These are phyloP conservation scores for Pleurotus tuoliensis DNA, from an alignment of 768 basidiomycete species.

Conservation along the genomic window DNA sequence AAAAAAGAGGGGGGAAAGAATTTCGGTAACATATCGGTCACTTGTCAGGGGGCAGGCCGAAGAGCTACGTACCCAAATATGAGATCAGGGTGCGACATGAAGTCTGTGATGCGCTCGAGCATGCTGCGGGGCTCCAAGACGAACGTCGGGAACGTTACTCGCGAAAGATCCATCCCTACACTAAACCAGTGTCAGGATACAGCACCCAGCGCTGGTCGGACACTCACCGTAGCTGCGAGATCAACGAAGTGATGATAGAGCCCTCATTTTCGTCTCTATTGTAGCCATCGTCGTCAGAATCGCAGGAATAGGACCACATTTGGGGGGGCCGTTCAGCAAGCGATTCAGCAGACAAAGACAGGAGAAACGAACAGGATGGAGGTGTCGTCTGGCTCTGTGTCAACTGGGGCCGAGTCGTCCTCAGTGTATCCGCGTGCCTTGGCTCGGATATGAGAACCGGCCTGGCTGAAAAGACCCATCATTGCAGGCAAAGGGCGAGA, in stretches of 20 bases:
- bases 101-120: constrained; percentile 98
- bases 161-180: constrained; percentile 94
- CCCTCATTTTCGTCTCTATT: constrained; percentile 90
- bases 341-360: constrained; percentile 2
- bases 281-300: constrained; percentile 28
- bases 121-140: constrained; percentile 96
- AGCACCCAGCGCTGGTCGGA: not conserved
- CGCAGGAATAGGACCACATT: constrained; percentile 8
- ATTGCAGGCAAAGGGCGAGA: constrained; percentile 32
- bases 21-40: constrained; percentile 1
- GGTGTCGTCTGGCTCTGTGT: constrained; percentile 86
- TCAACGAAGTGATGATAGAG: constrained; percentile 81
- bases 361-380: constrained; percentile 70
- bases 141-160: constrained; percentile 92
- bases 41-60: constrained; percentile 7
- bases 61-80: constrained; percentile 74
- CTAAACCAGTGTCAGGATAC: constrained; percentile 30
- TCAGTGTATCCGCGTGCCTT: constrained; percentile 56
- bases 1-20: not conserved
- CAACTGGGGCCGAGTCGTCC: constrained; percentile 68
- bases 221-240: constrained; percentile 80
- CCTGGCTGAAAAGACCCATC: constrained; percentile 79
- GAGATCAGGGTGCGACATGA: constrained; percentile 98
- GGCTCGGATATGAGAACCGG: constrained; percentile 53
- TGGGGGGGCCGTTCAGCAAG: not conserved